phyloP scores from a whole-genome alignment of 257 asterid genomes.

The Cinchona pubescens region DNA sequence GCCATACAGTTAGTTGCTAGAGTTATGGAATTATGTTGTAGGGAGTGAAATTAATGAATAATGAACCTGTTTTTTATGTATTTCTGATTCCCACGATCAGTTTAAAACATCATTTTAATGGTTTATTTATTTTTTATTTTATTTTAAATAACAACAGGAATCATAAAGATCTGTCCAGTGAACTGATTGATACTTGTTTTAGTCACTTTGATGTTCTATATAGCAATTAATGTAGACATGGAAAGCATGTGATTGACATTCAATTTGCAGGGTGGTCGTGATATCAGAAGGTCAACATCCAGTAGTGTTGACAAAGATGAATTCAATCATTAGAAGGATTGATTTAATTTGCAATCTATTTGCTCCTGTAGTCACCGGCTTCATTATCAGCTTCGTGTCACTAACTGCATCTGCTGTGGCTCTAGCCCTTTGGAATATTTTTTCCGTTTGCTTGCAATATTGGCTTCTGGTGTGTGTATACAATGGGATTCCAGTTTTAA shows the following conservation, averaged over 20 bases:
- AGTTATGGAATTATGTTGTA: too few relatives aligned
- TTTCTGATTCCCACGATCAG: too few relatives aligned
- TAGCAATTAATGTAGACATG: not conserved
- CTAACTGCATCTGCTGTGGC: slow-evolving; percentile 71
- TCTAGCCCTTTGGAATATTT: slow-evolving; percentile 61
- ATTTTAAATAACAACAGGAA: too few relatives aligned
- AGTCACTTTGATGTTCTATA: not conserved
- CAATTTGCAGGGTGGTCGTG: slow-evolving; percentile 74
- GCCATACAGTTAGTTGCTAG: not conserved
- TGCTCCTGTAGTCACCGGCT: slow-evolving; percentile 78
- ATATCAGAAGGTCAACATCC: slow-evolving; percentile 76
- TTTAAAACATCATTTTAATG: too few relatives aligned
- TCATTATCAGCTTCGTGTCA: slow-evolving; percentile 78
- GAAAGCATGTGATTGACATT: not conserved
- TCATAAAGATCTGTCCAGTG: not conserved
- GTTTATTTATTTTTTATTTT: too few relatives aligned
- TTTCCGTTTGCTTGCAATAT: slow-evolving; percentile 70
- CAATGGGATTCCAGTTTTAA: slow-evolving; percentile 63
- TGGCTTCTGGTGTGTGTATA: slow-evolving; percentile 72
- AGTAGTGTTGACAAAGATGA: slow-evolving; percentile 59
- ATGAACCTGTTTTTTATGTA: too few relatives aligned
- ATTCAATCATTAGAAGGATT: slow-evolving; percentile 73
- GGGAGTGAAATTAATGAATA: not conserved
- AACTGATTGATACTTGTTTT: not conserved
- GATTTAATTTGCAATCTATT: slow-evolving; percentile 70